Evolutionary conservation across 2,329 filamentous ascomycete species (phyloP), one percentile per base, ranked within the genome.

Genomic region (Byssoonygena ceratinophila): DNA sequence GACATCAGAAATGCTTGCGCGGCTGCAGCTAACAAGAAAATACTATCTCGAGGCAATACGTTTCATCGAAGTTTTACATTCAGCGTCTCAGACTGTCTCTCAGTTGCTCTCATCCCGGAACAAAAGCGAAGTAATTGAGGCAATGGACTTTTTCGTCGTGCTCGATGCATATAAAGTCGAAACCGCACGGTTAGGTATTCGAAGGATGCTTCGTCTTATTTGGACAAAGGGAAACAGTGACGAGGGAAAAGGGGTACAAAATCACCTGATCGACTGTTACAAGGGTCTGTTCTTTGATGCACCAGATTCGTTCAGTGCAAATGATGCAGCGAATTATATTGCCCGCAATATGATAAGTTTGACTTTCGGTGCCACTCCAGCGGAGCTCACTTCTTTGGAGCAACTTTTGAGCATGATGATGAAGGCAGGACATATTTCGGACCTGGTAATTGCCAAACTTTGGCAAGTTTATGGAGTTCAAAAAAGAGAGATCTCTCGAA

Each of bases 181-280:
- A 67, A 87, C 92, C 59, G 89, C 94, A 64, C 90, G 94, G 67
- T 73, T 84, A 36, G 92, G 94, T 53, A 97, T 98, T 63, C 81
- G 91, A 54, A 84, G 89, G 53, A 98, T 98, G 92, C 77, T 98
- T 57, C 84, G 91, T 50, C 76, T 98, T 18, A 98, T 98, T 67
- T 98, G 92, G 92, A 98, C 92, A 58, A 98, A 98, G 71, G 91
- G 92, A 60, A 98, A 97, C 71, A 97, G 89, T 62, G 92, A 98
- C 63, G 94, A 98, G 75, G 92, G 94, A 62, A 98, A 97, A 71
- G 92, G 92, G 52, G 90, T 98, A 1, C 94, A 98, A 66, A 87
- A 86, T 1, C 92, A 98, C 68, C 77, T 98, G 27, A 95, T 98
- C 59, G 92, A 98, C 60, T 95, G 88, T 68, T 98, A 98, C 74